Evolutionary conservation across 2,329 filamentous ascomycete species (phyloP), one percentile per base, ranked within the genome.

Genomic region (Alternaria gaisen): DNA sequence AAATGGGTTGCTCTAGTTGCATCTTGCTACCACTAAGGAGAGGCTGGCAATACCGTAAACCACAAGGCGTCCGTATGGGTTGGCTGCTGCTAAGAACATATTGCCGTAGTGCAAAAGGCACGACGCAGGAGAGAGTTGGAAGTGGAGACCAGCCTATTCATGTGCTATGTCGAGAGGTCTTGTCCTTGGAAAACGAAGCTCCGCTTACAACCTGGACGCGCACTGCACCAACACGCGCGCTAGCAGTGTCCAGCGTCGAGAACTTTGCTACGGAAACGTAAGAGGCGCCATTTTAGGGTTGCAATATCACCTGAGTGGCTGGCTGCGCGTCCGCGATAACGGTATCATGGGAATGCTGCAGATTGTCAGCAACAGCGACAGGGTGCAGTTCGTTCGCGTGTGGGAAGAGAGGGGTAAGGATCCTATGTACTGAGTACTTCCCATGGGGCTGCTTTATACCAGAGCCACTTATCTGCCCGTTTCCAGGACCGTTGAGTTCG

Each of bases 401-500:
- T 51, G 53, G 41, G 52, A 65, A 48, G 63, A 56, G 57, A 62
- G 56, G 56, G 60, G 56, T 56, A 54, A 56, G 14, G 59, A 51
- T 56, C 52, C 58, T 18, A 56, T 58, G 51, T 63, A 65, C 56
- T 60, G 52, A 63, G 58, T 65, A 67, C 58, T 32, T 63, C 24
- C 32, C 56, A 50, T 26, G 46, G 44, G 53, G 53, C 47, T 51
- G 44, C 54, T 66, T 55, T 68, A 66, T 66, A 67, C 57, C 52
- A 54, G 32, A 48, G 48, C 43, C 56, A 62, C 32, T 60, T 53
- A 65, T 60, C 53, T 55, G 36, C 48, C 51, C 60, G 51, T 64
- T 56, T 60, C 47, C 61, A 58, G 46, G 53, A 32, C 56, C 58
- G 68, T 68, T 65, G 63, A 67, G 60, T 59, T 63, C 64, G 66